Conservation (phyloP, 768 basidiomycete species). For the Trametes meyenii region DNA sequence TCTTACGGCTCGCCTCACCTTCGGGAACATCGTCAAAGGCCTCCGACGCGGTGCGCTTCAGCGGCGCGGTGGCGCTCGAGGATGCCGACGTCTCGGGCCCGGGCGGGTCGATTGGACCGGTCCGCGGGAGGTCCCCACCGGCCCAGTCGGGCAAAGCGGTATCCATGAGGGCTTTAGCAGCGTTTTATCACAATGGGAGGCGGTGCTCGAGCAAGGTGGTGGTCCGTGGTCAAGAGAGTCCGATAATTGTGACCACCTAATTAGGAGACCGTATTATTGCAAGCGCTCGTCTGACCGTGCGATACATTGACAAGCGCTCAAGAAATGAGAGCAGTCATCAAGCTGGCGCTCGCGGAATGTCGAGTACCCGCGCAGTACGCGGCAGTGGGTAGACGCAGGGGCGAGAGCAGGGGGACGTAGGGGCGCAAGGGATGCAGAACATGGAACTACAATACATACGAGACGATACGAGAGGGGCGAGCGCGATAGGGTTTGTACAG, state of each 20-base stretch:
- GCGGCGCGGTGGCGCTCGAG: slow-evolving; percentile 23
- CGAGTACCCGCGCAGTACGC: too few species aligned
- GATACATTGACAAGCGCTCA: slow-evolving; percentile 6
- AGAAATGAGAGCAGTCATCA: too few species aligned
- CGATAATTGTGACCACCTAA: slow-evolving; percentile 18
- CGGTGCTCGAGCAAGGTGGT: slow-evolving; percentile 7
- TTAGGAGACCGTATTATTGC: not conserved
- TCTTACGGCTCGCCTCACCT: slow-evolving; percentile 57
- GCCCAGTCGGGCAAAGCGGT: not conserved
- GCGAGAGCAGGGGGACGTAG: not conserved
- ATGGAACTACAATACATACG: slow-evolving; percentile 2
- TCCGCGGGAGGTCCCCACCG: not conserved
- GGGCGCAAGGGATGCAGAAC: too few species aligned
- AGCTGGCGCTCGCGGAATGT: too few species aligned
- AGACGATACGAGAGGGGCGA: not conserved
- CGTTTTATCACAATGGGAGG: not conserved
- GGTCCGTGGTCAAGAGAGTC: slow-evolving; percentile 17
- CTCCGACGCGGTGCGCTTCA: slow-evolving; percentile 67
- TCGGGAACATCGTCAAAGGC: slow-evolving; percentile 53
- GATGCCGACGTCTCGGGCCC: slow-evolving; percentile 1
- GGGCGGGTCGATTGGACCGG: slow-evolving; percentile 11
- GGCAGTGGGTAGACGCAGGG: too few species aligned
- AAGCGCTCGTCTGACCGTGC: slow-evolving; percentile 17
- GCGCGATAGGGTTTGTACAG: slow-evolving; percentile 10
- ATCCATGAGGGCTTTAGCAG: slow-evolving; percentile 7